Evolutionary conservation across 2,329 filamentous ascomycete species (phyloP), one percentile per base, ranked within the genome.

Genomic region (Pseudocercospora vitis): DNA sequence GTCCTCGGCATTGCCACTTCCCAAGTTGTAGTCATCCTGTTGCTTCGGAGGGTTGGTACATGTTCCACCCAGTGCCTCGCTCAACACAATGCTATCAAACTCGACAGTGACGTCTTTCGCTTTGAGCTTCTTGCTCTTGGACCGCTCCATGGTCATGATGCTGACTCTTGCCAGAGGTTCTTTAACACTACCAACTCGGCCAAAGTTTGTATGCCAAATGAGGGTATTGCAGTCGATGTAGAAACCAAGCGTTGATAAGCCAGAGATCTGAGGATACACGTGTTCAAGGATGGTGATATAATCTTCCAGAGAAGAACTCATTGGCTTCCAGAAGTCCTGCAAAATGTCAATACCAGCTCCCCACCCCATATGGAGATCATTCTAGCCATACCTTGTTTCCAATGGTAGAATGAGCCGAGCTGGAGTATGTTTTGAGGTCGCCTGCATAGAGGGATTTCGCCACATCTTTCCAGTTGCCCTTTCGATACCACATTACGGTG

Each of bases 161-260:
- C 18, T 23, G 12, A 42, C 14, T 18, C 24, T 21, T 42, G 18
- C 18, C n/a, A 42, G 9, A 24, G 37, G 37, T 9, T 42, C 37
- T 7, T 42, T 12, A 12, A 18, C 19, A 21, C 37, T 12, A 7
- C 21, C 11, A 12, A 42, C 37, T 23, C 21, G 37, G 3, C 18
- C 37, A 21, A 24, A 23, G 37, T 42, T 42, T 9, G 18, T 18
- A 7, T 23, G 12, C 37, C 37, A 42, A 8, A 42, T 8, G 12
- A 42, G 37, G 9, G 37, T 42, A 21, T 42, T 42, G 37, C 37
- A 42, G 37, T 42, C 37, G 18, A 42, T 3, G 11, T 42, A 42
- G 21, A 23, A 42, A 12, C 37, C 37, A 42, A 24, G 4, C 2
- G 37, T 42, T 21, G 37, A 42, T 21, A 23, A 21, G 14, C 24